These are phyloP conservation scores for Starmera quercuum DNA, from an alignment of 805 yeast species.

Conservation along the genomic window DNA sequence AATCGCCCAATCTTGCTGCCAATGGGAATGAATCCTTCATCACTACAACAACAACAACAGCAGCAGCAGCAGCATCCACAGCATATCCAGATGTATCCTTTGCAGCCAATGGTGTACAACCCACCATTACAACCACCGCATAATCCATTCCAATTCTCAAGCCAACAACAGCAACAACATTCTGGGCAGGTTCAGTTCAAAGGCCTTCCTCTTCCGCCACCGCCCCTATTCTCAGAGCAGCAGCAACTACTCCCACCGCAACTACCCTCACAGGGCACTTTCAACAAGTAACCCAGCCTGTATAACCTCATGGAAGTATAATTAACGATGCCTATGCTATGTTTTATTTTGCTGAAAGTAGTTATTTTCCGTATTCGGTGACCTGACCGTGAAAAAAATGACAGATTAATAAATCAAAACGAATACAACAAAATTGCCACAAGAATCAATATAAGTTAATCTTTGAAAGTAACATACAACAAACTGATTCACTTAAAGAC, in stretches of 20 bases:
- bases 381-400: neutral
- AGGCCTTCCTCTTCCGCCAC: no score
- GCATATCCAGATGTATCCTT: no score
- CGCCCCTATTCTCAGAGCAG: neutral
- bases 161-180: slow-evolving; percentile 3
- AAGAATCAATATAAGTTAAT: no score
- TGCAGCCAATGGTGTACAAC: no score
- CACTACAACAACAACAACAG: slow-evolving; percentile 5
- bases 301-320: no score
- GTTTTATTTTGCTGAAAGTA: no score
- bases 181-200: slow-evolving; percentile 1
- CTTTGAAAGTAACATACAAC: no score
- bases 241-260: slow-evolving; percentile 4
- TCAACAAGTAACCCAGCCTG: neutral
- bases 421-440: neutral
- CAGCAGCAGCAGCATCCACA: slow-evolving; percentile 4
- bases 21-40: slow-evolving; percentile 6
- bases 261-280: slow-evolving; percentile 2
- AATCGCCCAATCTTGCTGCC: neutral
- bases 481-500: no score
- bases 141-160: slow-evolving; percentile 3
- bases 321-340: no score
- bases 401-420: neutral
- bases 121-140: slow-evolving; percentile 6
- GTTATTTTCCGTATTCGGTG: neutral